Percentiles rank a stretch among this genome's conserved stretches.
Evolutionary conservation across 2,329 filamentous ascomycete genomes (phyloP).

Genomic region (Penicillium sp.): DNA sequence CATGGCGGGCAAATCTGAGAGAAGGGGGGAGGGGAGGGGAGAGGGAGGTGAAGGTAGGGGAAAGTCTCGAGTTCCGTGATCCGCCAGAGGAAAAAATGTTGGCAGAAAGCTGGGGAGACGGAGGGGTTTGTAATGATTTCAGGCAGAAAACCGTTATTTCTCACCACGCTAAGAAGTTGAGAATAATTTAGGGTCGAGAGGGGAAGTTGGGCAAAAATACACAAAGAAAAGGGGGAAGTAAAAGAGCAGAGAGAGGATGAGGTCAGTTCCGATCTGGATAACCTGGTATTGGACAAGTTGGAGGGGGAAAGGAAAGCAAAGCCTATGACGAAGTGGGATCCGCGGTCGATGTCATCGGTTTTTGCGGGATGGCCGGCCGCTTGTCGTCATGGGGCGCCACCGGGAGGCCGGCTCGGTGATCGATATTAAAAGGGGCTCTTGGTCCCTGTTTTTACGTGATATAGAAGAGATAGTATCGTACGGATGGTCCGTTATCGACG

Average conservation of each 20-base stretch:
- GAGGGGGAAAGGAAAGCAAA: slow-evolving; percentile 4
- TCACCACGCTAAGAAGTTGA: background rate
- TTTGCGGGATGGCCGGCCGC: background rate
- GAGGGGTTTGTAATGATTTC: background rate
- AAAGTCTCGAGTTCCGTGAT: background rate
- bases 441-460: background rate
- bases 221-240: slow-evolving; percentile 1
- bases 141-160: background rate
- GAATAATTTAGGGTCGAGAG: background rate
- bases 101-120: background rate
- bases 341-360: slow-evolving; percentile 16
- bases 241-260: slow-evolving; percentile 4
- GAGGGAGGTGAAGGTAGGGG: background rate
- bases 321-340: slow-evolving; percentile 17
- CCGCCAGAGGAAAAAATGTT: background rate
- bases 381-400: background rate
- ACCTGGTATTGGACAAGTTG: background rate
- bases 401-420: background rate
- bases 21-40: background rate
- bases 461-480: background rate
- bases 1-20: slow-evolving; percentile 44
- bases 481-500: background rate
- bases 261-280: background rate
- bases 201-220: background rate
- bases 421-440: background rate